Percentiles rank a stretch among this genome's conserved stretches.
Evolutionary conservation across 192 early-diverging fungal species (phyloP).

Genomic region (Coemansia sp.): DNA sequence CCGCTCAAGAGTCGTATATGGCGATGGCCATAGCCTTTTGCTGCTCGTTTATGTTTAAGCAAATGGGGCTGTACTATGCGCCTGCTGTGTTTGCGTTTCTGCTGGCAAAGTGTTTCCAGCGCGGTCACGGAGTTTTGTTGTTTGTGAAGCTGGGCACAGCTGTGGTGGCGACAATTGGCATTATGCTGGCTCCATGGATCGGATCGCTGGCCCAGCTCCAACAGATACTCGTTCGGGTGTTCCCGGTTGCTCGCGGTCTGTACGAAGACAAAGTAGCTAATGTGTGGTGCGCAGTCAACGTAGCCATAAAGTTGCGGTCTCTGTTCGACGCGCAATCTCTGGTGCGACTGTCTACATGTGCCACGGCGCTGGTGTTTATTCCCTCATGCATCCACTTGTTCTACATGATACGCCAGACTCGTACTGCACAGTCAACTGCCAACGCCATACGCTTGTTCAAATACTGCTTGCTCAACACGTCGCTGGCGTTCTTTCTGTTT

Average conservation of each 20-base stretch:
- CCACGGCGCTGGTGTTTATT: constrained; percentile 69
- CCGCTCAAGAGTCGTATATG: constrained; percentile 62
- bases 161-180: constrained; percentile 69
- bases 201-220: constrained; percentile 58
- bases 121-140: constrained; percentile 12
- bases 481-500: constrained; percentile 91
- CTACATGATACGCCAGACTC: constrained; percentile 23
- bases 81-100: constrained; percentile 89
- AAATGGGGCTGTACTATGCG: constrained; percentile 95
- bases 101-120: constrained; percentile 69
- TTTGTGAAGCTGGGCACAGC: constrained; percentile 73
- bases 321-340: constrained; percentile 62
- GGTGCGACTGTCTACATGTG: constrained; percentile 65
- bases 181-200: constrained; percentile 72
- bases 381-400: constrained; percentile 73
- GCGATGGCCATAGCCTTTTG: constrained; percentile 81
- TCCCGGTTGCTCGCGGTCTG: constrained; percentile 89
- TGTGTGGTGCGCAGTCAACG: constrained; percentile 91
- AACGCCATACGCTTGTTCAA: constrained; percentile 52
- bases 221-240: constrained; percentile 82
- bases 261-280: constrained; percentile 99
- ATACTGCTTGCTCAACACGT: constrained; percentile 71
- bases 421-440: not conserved
- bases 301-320: constrained; percentile 78
- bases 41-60: constrained; percentile 86